Conservation (phyloP, 257 asterid genomes). For the Solanum arcanum region DNA sequence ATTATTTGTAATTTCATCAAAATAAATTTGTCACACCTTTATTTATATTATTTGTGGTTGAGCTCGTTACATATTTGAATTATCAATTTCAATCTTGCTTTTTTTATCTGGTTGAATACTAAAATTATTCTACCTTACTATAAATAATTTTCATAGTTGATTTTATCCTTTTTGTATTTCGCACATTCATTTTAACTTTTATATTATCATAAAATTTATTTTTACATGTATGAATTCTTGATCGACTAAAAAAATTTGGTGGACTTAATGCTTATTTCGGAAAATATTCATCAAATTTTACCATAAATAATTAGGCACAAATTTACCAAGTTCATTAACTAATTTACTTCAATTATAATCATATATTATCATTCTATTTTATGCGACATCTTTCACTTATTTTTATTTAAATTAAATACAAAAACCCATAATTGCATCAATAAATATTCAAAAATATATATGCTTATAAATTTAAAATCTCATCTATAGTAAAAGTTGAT, state of each 20-base stretch:
- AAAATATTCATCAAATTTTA: no score
- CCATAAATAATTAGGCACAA: no score
- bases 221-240: fast-evolving
- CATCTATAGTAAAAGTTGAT: not conserved
- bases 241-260: no score
- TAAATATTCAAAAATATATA: no score
- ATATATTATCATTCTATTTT: not conserved
- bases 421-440: not conserved
- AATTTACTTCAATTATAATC: not conserved
- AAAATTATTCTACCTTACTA: no score
- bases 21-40: not conserved
- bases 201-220: not conserved
- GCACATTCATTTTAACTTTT: not conserved
- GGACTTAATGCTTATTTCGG: not conserved
- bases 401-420: not conserved
- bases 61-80: no score
- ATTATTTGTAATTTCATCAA: not conserved
- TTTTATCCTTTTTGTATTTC: fast-evolving
- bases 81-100: no score
- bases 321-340: not conserved
- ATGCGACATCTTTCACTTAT: not conserved
- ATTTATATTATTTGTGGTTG: not conserved
- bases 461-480: no score
- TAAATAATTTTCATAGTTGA: not conserved
- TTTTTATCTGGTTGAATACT: not conserved